A percentile compares a stretch with the other conserved stretches of the same genome.
These are phyloP conservation scores for Pseudoscleropodium purum DNA, from an alignment of 225 moss, liverwort and hornwort genomes.

Conservation along the genomic window DNA sequence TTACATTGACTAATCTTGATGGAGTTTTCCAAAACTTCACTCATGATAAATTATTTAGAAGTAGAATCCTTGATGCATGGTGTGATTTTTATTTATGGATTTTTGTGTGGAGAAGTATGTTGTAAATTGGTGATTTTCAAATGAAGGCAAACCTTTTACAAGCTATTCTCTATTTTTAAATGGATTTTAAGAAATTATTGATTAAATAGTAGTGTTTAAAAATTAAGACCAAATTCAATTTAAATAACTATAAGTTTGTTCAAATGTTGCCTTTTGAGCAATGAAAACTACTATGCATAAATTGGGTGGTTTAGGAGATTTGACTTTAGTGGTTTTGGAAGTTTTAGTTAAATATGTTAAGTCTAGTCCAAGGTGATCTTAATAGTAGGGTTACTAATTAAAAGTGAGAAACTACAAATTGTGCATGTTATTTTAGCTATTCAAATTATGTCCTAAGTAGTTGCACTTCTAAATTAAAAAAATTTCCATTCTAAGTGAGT, in stretches of 20 bases:
- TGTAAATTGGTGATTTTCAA: no score
- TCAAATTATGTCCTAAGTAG: neutral
- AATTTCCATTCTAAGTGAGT: neutral
- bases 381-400: no score
- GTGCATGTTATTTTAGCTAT: neutral
- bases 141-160: fast-evolving
- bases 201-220: neutral
- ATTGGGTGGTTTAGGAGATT: neutral
- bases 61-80: neutral
- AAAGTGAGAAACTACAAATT: neutral
- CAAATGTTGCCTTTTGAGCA: neutral
- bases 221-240: neutral
- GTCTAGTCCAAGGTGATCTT: neutral
- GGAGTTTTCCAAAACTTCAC: neutral
- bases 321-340: neutral
- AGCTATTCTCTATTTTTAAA: neutral
- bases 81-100: neutral
- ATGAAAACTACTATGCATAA: neutral
- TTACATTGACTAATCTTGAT: neutral
- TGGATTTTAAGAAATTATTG: neutral
- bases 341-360: neutral
- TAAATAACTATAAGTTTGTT: neutral
- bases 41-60: neutral
- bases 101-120: fast-evolving
- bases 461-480: neutral